Evolutionary conservation across 257 asterid genomes (phyloP), one percentile per base, ranked within the genome.

Genomic region (Nicotiana tabacum): DNA sequence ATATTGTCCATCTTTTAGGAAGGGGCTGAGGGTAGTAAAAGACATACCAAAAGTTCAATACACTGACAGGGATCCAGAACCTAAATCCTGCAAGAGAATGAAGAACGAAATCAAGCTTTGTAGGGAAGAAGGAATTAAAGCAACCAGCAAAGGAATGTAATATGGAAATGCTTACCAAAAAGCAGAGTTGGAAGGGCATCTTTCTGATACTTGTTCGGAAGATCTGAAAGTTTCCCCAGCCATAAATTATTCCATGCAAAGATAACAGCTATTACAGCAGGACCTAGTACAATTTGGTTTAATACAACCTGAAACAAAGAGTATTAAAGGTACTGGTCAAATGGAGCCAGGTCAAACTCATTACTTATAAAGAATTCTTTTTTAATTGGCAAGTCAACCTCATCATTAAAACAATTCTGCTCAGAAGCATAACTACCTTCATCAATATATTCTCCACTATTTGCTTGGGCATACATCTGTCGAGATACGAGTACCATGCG

Each of bases 21-120:
- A 51, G 46, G 80, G 9, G 80, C 43, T 29, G 24, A 55, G 68
- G 48, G 58, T 27, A 35, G 82, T 24, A 80, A 68, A 39, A 77
- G 68, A 84, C 96, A 61, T 91, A 94, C 99, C 99, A 89, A 84
- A 96, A 96, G 80, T 96, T 96, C 91, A 96, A 81, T 83, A 96
- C 81, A 88, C 97, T 92, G 86, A 96, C 98, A 68, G 98, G 98
- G 83, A 96, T 88, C 98, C 99, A 96, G 94, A 96, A 96, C 85
- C 92, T 89, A 88, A 94, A 93, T 24, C 99, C 99, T 96, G 98
- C 68, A 88, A 43, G 67, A 78, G 21, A 78, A 74, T 62, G 61
- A 79, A 66, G 24, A 35, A 77, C 12, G 24, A 72, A 46, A 53
- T 51, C 48, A 21, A 51, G 77, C 6, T 66, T 10, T 30, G 81